Percentiles rank a stretch among this genome's conserved stretches.
These are phyloP conservation scores for Coemansia reversa DNA, from an alignment of 192 early-diverging fungal species.

Conservation along the genomic window DNA sequence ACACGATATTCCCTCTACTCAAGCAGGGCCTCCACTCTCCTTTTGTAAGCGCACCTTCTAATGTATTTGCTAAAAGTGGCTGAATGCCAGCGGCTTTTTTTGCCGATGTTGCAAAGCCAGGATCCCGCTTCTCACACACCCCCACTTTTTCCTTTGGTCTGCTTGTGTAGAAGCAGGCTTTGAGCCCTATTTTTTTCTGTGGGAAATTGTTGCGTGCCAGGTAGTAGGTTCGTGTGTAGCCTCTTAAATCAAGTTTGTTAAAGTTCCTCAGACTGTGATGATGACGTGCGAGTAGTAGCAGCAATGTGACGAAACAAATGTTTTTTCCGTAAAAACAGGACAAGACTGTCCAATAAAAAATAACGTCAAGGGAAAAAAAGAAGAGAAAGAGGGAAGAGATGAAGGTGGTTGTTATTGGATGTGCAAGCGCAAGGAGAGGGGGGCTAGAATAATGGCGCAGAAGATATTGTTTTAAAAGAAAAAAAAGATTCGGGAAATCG, in stretches of 20 bases:
- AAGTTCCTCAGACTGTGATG: background rate
- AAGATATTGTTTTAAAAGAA: background rate
- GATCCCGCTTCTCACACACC: background rate
- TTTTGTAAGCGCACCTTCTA: background rate
- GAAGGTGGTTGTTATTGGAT: conserved; percentile 6
- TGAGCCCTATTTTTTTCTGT: background rate
- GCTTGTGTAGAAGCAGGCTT: background rate
- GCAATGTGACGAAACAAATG: background rate
- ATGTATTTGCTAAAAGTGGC: background rate
- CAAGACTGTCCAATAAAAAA: background rate
- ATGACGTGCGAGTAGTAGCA: background rate
- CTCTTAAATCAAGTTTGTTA: too few relatives aligned
- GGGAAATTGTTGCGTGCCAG: background rate
- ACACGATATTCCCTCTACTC: background rate
- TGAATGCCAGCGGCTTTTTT: background rate
- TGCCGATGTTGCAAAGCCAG: background rate
- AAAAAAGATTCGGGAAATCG: background rate
- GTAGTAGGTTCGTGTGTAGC: too few relatives aligned
- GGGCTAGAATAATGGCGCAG: background rate
- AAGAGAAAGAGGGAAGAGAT: background rate
- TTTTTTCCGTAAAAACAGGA: background rate
- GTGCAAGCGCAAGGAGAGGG: background rate
- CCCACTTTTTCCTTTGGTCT: background rate
- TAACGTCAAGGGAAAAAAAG: background rate
- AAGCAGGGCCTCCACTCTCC: background rate